These are phyloP conservation scores for Metschnikowia lunata DNA, from an alignment of 805 yeast species.

Conservation along the genomic window DNA sequence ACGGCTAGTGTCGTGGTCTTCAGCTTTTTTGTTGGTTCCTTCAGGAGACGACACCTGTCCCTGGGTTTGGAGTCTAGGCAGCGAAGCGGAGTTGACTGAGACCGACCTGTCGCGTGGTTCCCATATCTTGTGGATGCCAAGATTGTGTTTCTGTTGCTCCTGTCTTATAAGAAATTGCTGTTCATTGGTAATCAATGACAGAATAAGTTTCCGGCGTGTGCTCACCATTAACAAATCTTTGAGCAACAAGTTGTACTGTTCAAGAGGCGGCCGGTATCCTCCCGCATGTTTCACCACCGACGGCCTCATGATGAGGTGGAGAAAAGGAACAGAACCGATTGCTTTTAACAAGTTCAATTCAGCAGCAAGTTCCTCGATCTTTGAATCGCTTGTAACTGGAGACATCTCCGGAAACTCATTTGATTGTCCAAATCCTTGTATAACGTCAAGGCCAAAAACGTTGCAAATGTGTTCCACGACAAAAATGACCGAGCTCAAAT, in stretches of 20 bases:
- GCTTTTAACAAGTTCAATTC: conserved; percentile 32
- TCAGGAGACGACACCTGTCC: no score
- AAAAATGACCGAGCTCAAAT: conserved; percentile 33
- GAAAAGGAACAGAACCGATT: conserved; percentile 37
- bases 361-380: conserved; percentile 3
- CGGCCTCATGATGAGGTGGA: conserved; percentile 40
- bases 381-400: neutral
- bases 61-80: no score
- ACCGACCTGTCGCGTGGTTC: conserved; percentile 4
- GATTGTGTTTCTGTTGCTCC: conserved; percentile 27
- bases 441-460: conserved; percentile 20
- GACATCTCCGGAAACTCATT: conserved; percentile 20
- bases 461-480: conserved; percentile 32
- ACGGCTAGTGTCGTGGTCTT: no score
- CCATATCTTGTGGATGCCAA: conserved; percentile 19
- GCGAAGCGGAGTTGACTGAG: neutral
- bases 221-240: conserved; percentile 25
- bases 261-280: conserved; percentile 40
- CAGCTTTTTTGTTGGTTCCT: no score
- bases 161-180: conserved; percentile 20
- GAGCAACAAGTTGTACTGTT: conserved; percentile 23
- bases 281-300: conserved; percentile 30
- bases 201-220: conserved; percentile 15
- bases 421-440: conserved; percentile 23
- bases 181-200: conserved; percentile 10